Evolutionary conservation across 345 rosid genomes (phyloP).

Genomic region (Stellera chamaejasme): DNA sequence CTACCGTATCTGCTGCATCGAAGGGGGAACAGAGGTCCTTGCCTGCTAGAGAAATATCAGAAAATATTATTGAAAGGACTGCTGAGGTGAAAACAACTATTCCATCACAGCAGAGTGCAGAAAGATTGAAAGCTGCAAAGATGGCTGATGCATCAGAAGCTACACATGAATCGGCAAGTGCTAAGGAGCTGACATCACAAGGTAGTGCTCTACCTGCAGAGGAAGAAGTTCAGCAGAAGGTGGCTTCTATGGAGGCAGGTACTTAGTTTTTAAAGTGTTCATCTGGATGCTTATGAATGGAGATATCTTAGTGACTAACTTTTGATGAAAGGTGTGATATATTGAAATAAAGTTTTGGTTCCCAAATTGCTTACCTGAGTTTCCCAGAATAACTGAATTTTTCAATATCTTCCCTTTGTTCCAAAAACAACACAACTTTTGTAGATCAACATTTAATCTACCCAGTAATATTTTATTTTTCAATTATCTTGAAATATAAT

Average conservation of each 20-base stretch:
- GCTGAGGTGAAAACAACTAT: slow-evolving; percentile 38
- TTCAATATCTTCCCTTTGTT: too few species aligned
- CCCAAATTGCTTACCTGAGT: background rate
- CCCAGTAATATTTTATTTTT: too few species aligned
- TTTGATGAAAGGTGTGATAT: background rate
- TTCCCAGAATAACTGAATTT: too few species aligned
- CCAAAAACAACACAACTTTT: too few species aligned
- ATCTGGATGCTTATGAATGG: too few species aligned
- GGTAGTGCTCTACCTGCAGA: slow-evolving; percentile 47
- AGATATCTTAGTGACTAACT: too few species aligned
- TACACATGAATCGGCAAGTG: slow-evolving; percentile 59
- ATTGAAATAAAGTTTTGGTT: background rate
- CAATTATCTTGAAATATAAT: too few species aligned
- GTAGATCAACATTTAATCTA: too few species aligned
- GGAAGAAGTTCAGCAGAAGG: slow-evolving; percentile 70
- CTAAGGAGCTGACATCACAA: slow-evolving; percentile 63
- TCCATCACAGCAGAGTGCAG: slow-evolving; percentile 30
- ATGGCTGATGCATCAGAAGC: slow-evolving; percentile 51
- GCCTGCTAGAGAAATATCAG: slow-evolving; percentile 31
- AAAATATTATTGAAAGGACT: slow-evolving; percentile 23
- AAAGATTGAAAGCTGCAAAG: slow-evolving; percentile 36
- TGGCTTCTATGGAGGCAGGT: slow-evolving; percentile 67
- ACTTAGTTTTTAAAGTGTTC: slow-evolving; percentile 5
- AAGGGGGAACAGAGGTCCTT: slow-evolving; percentile 48
- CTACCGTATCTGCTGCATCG: slow-evolving; percentile 63